These are phyloP conservation scores for Mycena rebaudengoi DNA, from an alignment of 768 basidiomycete species.

Conservation along the genomic window DNA sequence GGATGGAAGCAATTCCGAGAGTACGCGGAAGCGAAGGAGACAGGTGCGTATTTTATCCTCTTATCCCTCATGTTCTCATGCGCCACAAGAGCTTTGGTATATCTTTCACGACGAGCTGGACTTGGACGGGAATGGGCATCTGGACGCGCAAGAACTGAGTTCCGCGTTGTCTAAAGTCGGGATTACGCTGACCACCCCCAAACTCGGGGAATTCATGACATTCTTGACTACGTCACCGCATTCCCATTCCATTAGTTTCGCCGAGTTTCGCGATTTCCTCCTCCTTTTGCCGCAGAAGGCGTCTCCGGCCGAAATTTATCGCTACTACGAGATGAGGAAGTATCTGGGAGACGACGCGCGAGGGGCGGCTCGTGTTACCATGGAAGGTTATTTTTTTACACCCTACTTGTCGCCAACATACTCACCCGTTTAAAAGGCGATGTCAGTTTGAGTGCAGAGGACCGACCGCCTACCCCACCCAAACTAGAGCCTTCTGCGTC, in stretches of 20 bases:
- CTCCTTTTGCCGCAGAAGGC: constrained; percentile 84
- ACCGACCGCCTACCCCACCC: constrained; percentile 57
- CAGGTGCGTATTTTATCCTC: constrained; percentile 57
- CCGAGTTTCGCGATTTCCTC: constrained; percentile 90
- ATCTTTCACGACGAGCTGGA: constrained; percentile 93
- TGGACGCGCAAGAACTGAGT: constrained; percentile 72
- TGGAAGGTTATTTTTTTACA: constrained; percentile 73
- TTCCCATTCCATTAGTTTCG: constrained; percentile 76
- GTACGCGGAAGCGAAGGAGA: constrained; percentile 85
- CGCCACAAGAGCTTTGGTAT: constrained; percentile 79
- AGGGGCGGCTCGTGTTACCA: constrained; percentile 82
- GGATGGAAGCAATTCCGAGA: constrained; percentile 77
- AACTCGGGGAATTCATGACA: constrained; percentile 83
- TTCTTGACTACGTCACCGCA: constrained; percentile 78
- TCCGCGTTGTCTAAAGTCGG: constrained; percentile 51
- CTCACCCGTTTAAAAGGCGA: constrained; percentile 60
- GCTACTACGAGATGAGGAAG: constrained; percentile 76
- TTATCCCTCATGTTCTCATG: constrained; percentile 26
- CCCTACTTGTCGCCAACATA: constrained; percentile 6
- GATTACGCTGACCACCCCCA: constrained; percentile 71
- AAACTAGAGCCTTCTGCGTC: constrained; percentile 20
- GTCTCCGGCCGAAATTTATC: constrained; percentile 87
- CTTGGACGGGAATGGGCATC: constrained; percentile 84
- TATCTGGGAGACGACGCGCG: constrained; percentile 79
- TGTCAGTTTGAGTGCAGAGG: constrained; percentile 80